phyloP scores from a whole-genome alignment of 805 yeast genomes.

The Maudiozyma pseudohumilis region DNA sequence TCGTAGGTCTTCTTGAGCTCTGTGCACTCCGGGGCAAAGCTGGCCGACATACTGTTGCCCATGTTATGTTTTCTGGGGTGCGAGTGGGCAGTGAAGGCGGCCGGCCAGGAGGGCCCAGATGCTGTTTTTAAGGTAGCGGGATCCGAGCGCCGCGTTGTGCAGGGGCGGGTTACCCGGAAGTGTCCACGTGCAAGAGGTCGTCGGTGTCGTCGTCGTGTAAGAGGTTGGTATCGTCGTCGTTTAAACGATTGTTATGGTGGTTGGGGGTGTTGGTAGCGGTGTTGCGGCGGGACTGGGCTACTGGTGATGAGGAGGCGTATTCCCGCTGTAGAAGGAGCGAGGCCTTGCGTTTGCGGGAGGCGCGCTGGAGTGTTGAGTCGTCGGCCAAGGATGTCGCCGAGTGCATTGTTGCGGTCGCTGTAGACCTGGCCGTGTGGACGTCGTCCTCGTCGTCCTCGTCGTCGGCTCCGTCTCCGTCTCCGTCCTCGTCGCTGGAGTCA shows the following conservation, averaged over 20 bases:
- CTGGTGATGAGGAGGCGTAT: conserved; percentile 16
- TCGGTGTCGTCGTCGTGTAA: conserved; percentile 16
- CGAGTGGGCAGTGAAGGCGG: not conserved
- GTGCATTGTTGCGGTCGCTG: no score
- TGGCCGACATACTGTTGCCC: conserved; percentile 72
- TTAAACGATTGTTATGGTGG: no score
- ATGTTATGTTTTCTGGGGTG: conserved; percentile 25
- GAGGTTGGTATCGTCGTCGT: not conserved
- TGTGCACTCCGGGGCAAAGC: conserved; percentile 96
- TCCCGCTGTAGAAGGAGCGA: conserved; percentile 27
- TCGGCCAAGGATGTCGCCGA: no score
- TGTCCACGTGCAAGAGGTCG: conserved; percentile 4
- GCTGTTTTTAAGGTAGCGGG: no score
- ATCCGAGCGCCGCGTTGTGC: no score
- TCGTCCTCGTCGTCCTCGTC: not conserved
- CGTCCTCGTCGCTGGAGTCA: conserved; percentile 25
- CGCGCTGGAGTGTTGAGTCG: conserved; percentile 24
- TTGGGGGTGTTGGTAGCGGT: no score
- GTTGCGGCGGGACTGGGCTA: not conserved
- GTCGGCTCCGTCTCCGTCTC: conserved; percentile 1
- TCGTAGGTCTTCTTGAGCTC: conserved; percentile 78
- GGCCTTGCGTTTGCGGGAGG: conserved; percentile 24
- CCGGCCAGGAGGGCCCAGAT: no score
- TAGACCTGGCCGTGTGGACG: conserved; percentile 3
- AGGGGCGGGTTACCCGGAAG: not conserved